phyloP scores from a whole-genome alignment of 2,329 filamentous ascomycete genomes.

The Aspergillus ustus region DNA sequence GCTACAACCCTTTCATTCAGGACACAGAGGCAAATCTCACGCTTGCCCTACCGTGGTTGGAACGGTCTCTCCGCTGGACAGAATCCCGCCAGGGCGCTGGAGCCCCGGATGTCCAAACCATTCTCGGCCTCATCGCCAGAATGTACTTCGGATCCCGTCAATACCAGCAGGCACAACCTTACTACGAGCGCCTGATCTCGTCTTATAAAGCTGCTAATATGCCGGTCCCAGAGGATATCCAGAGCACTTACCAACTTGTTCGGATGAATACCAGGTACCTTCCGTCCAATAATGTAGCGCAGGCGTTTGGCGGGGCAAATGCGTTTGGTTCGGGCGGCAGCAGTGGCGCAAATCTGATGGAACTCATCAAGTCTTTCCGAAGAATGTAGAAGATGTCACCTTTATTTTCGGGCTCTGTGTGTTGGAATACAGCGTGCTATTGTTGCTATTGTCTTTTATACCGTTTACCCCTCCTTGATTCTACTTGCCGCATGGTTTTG shows the following conservation, averaged over 20 bases:
- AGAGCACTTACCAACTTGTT: slow-evolving; percentile 30
- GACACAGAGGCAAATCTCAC: slow-evolving; percentile 15
- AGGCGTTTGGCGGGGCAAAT: not conserved
- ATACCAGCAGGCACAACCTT: slow-evolving; percentile 32
- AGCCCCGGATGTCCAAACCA: slow-evolving; percentile 28
- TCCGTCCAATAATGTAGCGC: not conserved
- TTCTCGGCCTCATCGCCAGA: slow-evolving; percentile 30
- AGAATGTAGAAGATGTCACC: not conserved
- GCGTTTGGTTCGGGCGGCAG: not conserved
- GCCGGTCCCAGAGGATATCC: slow-evolving; percentile 21
- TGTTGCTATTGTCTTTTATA: not conserved
- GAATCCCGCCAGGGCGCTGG: slow-evolving; percentile 28
- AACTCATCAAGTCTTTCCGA: not conserved
- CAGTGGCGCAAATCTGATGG: not conserved
- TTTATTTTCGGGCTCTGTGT: not conserved
- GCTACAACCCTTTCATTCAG: not conserved
- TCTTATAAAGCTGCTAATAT: slow-evolving; percentile 19
- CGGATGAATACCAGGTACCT: slow-evolving; percentile 23
- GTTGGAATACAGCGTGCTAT: not conserved
- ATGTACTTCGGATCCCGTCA: slow-evolving; percentile 29
- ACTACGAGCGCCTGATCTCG: slow-evolving; percentile 31
- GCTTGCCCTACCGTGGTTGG: slow-evolving; percentile 33
- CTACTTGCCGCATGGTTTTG: not conserved
- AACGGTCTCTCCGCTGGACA: slow-evolving; percentile 34
- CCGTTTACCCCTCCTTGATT: not conserved